Percentiles rank a stretch among this genome's conserved stretches.
Conservation (phyloP, 169 alveolate species). For the Cryptosporidium tyzzeri region DNA sequence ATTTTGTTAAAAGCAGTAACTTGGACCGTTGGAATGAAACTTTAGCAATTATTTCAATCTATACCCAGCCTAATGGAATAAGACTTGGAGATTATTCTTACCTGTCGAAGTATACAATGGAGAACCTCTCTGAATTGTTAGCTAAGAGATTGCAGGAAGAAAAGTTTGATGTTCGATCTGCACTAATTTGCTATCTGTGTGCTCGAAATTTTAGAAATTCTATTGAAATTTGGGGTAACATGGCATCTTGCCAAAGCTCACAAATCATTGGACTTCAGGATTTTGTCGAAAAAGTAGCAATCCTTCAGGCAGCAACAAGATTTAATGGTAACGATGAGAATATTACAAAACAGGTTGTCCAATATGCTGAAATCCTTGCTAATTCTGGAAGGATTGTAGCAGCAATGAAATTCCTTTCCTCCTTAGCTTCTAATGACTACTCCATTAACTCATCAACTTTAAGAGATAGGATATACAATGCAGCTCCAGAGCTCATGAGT, state of each 20-base stretch:
- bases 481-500: conserved; percentile 79
- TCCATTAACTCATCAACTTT: conserved; percentile 76
- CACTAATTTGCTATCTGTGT: conserved; percentile 84
- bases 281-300: conserved; percentile 81
- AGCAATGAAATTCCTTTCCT: conserved; percentile 81
- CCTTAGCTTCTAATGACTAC: conserved; percentile 78
- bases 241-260: conserved; percentile 80
- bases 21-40: conserved; percentile 77
- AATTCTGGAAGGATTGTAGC: conserved; percentile 81
- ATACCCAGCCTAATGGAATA: conserved; percentile 48
- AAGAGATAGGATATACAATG: conserved; percentile 81
- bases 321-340: conserved; percentile 77
- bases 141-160: conserved; percentile 76
- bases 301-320: conserved; percentile 79
- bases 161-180: conserved; percentile 81
- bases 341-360: conserved; percentile 80
- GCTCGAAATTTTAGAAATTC: conserved; percentile 83
- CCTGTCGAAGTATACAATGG: conserved; percentile 64
- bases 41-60: conserved; percentile 66
- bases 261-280: conserved; percentile 78
- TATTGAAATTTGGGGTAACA: conserved; percentile 83
- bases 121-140: conserved; percentile 52
- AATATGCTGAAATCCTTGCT: conserved; percentile 81
- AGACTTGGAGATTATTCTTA: conserved; percentile 14
- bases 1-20: conserved; percentile 72